Conservation (phyloP, 768 basidiomycete genomes). For the Pleurotus citrinopileatus region DNA sequence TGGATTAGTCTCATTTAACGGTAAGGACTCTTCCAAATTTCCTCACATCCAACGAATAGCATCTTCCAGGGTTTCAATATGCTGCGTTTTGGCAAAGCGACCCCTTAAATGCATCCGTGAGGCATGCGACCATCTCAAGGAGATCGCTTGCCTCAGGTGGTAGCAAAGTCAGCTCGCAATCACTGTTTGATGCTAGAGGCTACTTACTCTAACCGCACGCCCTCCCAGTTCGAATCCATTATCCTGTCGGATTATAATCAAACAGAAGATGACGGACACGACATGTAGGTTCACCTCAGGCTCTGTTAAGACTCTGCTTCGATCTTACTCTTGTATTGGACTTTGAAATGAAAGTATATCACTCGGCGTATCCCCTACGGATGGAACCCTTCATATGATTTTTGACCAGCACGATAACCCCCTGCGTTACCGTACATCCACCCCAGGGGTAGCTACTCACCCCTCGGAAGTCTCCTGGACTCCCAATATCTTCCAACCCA, state of each 20-base stretch:
- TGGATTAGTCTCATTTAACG: constrained; percentile 28
- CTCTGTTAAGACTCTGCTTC: neutral
- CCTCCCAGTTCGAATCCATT: constrained; percentile 16
- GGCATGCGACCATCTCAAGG: constrained; percentile 24
- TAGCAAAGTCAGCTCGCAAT: constrained; percentile 20
- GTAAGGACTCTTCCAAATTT: neutral
- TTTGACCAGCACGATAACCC: constrained; percentile 35
- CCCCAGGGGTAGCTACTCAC: constrained; percentile 24
- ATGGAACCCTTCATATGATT: constrained; percentile 31
- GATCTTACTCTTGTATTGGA: neutral
- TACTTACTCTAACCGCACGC: neutral
- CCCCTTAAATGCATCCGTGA: constrained; percentile 22
- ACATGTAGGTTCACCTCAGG: constrained; percentile 20
- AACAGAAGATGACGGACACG: constrained; percentile 34
- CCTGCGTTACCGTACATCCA: constrained; percentile 30
- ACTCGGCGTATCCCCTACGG: constrained; percentile 31
- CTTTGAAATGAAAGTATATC: constrained; percentile 25
- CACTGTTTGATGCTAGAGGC: neutral
- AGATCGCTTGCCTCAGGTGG: constrained; percentile 17
- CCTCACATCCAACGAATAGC: neutral
- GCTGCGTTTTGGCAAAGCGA: constrained; percentile 28
- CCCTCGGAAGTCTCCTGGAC: constrained; percentile 22
- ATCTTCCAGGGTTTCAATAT: constrained; percentile 25
- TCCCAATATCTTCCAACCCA: constrained; percentile 23
- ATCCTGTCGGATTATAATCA: constrained; percentile 31